Base-by-base conservation (phyloP, 1,139 yeast species). In the Suhomyces kunorum region DNA sequence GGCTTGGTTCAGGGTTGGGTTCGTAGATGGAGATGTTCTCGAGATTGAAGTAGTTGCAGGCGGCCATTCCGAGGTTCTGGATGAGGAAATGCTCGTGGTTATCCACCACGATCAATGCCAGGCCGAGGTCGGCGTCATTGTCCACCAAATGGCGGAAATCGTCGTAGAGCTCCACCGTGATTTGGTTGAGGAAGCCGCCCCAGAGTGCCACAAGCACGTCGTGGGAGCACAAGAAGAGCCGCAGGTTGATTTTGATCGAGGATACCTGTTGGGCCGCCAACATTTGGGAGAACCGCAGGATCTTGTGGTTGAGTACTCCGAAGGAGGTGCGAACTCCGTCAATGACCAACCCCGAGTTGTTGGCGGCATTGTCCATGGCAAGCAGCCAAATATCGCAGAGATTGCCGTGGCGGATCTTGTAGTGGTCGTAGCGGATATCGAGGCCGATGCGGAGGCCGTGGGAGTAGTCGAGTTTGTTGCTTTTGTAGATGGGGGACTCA, bases 391-490 rank as follows among this genome's bases (percentile, higher is more conserved):
- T 59, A 59, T 83, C 94, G 51, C 79, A 73, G 41, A 83, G 60
- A 48, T 80, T 81, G 7, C 92, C 92, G 54, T 81, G 81, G 48
- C 92, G 67, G 15, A 83, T 52, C 51, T 78, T 80, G 59, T 82
- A 84, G 25, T 76, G 81, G 36, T 76, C 71, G 44, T 71, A 71
- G 39, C 86, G 69, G 17, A 85, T 74, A 33, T 79, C 80, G 36
- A 85, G 63, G 0, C 94, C 94, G 1, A 85, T 78, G 17, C 83
- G 68, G 32, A 84, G 65, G 44, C 75, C 63, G 22, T 42, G 47
- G 3, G 83, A 81, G 52, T 74, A 74, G 28, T 84, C 87, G 15
- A 81, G 72, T 53, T 81, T 77, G 38, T 76, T 78, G 34, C 84
- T 80, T 48, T 85, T 74, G 55, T 83, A 78, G 11, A 80, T 64